Evolutionary conservation across 768 basidiomycete species (phyloP), one percentile per base, ranked within the genome.

Genomic region (Boletales sp.): DNA sequence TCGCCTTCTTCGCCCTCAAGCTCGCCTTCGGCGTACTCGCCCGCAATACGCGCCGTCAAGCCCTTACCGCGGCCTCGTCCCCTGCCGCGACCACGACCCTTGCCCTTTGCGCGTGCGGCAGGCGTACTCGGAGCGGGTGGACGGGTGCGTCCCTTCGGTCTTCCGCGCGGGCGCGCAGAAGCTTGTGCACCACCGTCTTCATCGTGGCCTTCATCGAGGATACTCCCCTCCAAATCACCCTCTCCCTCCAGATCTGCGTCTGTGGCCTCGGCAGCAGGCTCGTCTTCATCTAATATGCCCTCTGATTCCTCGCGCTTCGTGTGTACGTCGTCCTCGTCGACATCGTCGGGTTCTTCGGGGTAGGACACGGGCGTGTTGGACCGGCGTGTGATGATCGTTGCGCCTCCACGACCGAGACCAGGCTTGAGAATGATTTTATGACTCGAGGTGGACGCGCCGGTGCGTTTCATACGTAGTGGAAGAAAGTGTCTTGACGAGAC

Each of bases 351-450:
- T 19, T 65, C 60, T 7, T 56, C 62, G 4, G 53, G 58, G 27
- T 56, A 67, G 17, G 56, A 53, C 5, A 42, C 47, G 8, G 68
- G 65, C 0, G 63, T 63, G 40, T 50, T 10, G 19, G 65, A 63
- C 31, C 52, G 51, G 1, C 64, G 62, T 3, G 65, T 53, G 21
- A 60, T 60, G 54, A 64, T 62, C 15, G 54, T 67, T 2, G 51
- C 60, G 2, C 58, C 53, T 8, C 63, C 64, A 38, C 61, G 66
- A 15, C 62, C 63, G 11, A 65, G 53, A 30, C 69, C 71, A 2
- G 73, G 72, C 42, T 70, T 74, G 50, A 73, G 71, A 10, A 73
- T 74, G 38, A 74, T 74, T 63, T 72, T 74, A 21, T 58, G 68
- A 13, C 47, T 54, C 15, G 59, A 51, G 5, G 59, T 62, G 32